These are phyloP conservation scores for Scheffersomyces insectosa DNA, from an alignment of 1,139 yeast species.

Conservation along the genomic window DNA sequence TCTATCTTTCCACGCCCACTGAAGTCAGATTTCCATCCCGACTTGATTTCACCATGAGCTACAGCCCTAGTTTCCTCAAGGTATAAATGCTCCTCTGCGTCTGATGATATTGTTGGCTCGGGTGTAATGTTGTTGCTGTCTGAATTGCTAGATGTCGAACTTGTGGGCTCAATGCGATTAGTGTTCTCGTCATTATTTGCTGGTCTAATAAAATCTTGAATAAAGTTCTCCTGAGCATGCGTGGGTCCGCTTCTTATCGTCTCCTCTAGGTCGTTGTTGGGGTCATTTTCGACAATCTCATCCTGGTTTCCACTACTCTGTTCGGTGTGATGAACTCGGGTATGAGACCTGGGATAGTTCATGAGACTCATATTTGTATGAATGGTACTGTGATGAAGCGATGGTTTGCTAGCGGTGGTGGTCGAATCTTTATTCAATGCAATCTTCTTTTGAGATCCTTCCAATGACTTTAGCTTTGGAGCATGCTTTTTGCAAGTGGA, in stretches of 20 bases:
- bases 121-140: neutral
- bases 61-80: conserved; percentile 74
- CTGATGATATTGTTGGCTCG: neutral
- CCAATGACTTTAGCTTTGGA: conserved; percentile 46
- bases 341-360: conserved; percentile 11
- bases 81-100: conserved; percentile 42
- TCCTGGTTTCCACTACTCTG: conserved; percentile 8
- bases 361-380: conserved; percentile 28
- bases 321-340: conserved; percentile 6
- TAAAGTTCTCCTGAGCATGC: conserved; percentile 26
- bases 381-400: conserved; percentile 42
- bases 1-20: conserved; percentile 74
- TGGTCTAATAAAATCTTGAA: conserved; percentile 28
- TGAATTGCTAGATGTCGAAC: neutral
- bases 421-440: conserved; percentile 13
- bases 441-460: conserved; percentile 40
- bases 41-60: conserved; percentile 75
- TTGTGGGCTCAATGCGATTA: too few relatives aligned
- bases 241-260: conserved; percentile 27
- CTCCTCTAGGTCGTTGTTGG: conserved; percentile 14
- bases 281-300: conserved; percentile 10
- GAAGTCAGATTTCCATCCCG: conserved; percentile 96
- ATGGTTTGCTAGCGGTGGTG: conserved; percentile 14
- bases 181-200: neutral
- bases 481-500: conserved; percentile 58